phyloP scores from a whole-genome alignment of 495 filamentous ascomycete genomes.

The Collariella sp. region DNA sequence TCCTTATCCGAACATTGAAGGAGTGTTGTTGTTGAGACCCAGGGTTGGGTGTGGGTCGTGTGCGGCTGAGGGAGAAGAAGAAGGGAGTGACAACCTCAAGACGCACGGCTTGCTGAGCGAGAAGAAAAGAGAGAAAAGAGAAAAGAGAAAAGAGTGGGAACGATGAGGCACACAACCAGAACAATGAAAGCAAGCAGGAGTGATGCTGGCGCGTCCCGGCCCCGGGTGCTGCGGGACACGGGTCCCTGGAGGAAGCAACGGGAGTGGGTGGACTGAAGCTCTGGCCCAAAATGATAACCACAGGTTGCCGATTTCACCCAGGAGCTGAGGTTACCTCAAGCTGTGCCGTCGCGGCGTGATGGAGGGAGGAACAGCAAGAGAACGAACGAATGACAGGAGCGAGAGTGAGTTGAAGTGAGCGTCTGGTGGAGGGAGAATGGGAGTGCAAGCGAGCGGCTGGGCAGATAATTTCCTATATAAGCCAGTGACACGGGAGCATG shows the following conservation, averaged over 20 bases:
- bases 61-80: neutral
- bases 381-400: neutral
- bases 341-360: slow-evolving; percentile 1
- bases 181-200: slow-evolving; percentile 13
- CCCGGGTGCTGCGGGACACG: slow-evolving; percentile 15
- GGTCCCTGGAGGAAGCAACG: slow-evolving; percentile 9
- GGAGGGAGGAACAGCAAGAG: neutral
- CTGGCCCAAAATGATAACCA: slow-evolving; percentile 17
- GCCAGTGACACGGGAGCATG: no score
- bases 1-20: neutral
- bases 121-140: neutral
- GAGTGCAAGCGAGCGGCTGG: neutral
- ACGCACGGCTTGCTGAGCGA: neutral
- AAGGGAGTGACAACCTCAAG: neutral
- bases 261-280: slow-evolving; percentile 18
- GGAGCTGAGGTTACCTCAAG: slow-evolving; percentile 12
- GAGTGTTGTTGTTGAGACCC: neutral
- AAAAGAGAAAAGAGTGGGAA: neutral
- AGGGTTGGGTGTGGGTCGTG: neutral
- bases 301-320: slow-evolving; percentile 24
- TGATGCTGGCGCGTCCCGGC: slow-evolving; percentile 18
- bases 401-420: neutral
- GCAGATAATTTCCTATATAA: slow-evolving; percentile 1
- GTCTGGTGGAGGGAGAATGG: neutral
- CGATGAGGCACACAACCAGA: slow-evolving; percentile 7